These are phyloP conservation scores for grape (Vitis vinifera) DNA, from an alignment of 164 flowering plant genomes.

Conservation along the genomic window ASM3070453v1 NC_081809.1:4064501-4065000, in stretches of 20 bases:
- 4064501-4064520: no score
- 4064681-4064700: neutral
- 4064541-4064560: no score
- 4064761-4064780: neutral
- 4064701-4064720: no score
- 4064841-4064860: neutral
- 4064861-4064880: neutral
- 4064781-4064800: neutral
- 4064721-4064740: no score
- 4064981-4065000: slow-evolving; percentile 87
- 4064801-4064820: neutral
- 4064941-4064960: slow-evolving; percentile 94
- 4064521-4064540: no score
- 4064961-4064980: slow-evolving; percentile 96
- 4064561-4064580: no score
- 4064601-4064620: neutral
- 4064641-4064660: neutral
- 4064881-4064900: neutral
- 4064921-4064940: slow-evolving; percentile 68
- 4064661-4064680: no score
- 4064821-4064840: neutral
- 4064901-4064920: neutral
- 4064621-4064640: neutral
- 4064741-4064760: neutral
- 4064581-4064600: neutral